Conservation (phyloP, 371 early-diverging fungal species). For the Mucor ambiguus region DNA sequence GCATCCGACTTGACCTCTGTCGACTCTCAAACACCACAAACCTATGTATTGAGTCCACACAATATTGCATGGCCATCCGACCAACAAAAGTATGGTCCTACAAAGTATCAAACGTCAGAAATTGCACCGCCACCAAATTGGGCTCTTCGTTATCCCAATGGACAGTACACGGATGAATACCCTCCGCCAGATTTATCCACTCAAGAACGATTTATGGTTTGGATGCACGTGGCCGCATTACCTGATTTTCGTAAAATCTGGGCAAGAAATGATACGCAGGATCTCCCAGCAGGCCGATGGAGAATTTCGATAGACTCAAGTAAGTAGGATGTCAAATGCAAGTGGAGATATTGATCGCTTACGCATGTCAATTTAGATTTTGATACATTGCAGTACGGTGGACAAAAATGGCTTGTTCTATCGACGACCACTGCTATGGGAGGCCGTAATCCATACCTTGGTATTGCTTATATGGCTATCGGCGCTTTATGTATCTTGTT, state of each 20-base stretch:
- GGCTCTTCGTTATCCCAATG: slow-evolving; percentile 63
- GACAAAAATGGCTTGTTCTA: slow-evolving; percentile 92
- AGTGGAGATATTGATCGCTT: background rate
- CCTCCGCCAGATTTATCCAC: slow-evolving; percentile 72
- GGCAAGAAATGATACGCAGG: slow-evolving; percentile 69
- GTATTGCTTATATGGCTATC: slow-evolving; percentile 89
- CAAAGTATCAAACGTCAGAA: slow-evolving; percentile 53
- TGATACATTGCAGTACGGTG: slow-evolving; percentile 80
- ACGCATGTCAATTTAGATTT: slow-evolving; percentile 58
- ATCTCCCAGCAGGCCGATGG: slow-evolving; percentile 64
- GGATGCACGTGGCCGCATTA: slow-evolving; percentile 98
- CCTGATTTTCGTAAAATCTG: slow-evolving; percentile 98
- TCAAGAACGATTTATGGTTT: slow-evolving; percentile 95
- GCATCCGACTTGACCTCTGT: slow-evolving; percentile 25
- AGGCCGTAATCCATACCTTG: slow-evolving; percentile 94
- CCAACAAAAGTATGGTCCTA: slow-evolving; percentile 66
- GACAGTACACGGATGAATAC: slow-evolving; percentile 30
- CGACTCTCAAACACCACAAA: slow-evolving; percentile 1
- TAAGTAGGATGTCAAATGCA: slow-evolving; percentile 29
- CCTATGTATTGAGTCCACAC: slow-evolving; percentile 57
- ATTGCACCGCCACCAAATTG: slow-evolving; percentile 85
- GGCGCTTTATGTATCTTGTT: slow-evolving; percentile 85
- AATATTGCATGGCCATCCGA: slow-evolving; percentile 94
- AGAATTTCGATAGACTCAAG: slow-evolving; percentile 69
- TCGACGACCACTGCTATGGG: slow-evolving; percentile 92